Percentiles rank a stretch among this genome's conserved stretches.
Evolutionary conservation across 1,284 basidiomycete genomes (phyloP).

Genomic region (Ganoderma lingzhi): DNA sequence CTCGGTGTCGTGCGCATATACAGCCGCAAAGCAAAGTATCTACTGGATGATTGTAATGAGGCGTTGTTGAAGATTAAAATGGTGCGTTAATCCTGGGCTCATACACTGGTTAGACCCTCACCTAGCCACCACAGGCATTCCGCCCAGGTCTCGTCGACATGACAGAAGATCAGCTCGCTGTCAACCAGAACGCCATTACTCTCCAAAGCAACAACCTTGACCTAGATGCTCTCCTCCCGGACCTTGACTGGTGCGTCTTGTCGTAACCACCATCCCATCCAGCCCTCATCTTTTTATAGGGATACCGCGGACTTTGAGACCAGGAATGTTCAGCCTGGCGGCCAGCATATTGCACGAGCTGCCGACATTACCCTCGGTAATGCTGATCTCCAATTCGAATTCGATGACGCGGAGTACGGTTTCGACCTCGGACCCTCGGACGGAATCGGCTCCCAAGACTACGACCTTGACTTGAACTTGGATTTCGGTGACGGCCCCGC

Average conservation of each 20-base stretch:
- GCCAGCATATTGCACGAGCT: constrained; percentile 81
- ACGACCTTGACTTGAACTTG: constrained; percentile 75
- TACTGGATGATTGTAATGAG: constrained; percentile 98
- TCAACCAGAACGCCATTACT: constrained; percentile 89
- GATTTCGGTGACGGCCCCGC: constrained; percentile 69
- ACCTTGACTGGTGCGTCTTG: constrained; percentile 74
- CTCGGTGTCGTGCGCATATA: constrained; percentile 98
- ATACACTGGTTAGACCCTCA: constrained; percentile 14
- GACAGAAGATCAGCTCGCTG: constrained; percentile 91
- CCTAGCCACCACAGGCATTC: constrained; percentile 70
- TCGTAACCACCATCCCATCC: neutral
- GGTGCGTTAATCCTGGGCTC: constrained; percentile 53
- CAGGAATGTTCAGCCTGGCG: constrained; percentile 68
- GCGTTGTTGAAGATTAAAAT: constrained; percentile 95
- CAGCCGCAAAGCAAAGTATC: constrained; percentile 96
- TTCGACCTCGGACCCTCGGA: constrained; percentile 81
- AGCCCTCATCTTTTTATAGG: constrained; percentile 49
- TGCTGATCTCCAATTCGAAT: constrained; percentile 66
- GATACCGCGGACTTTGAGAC: constrained; percentile 76
- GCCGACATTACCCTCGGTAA: constrained; percentile 87
- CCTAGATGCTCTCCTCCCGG: constrained; percentile 82
- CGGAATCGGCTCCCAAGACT: constrained; percentile 89
- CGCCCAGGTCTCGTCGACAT: constrained; percentile 93
- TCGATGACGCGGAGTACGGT: constrained; percentile 63
- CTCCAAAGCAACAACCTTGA: constrained; percentile 79